Percentiles rank a stretch among this genome's conserved stretches.
Evolutionary conservation across 768 basidiomycete species (phyloP).

Genomic region (Strobilomyces echinocephalus): DNA sequence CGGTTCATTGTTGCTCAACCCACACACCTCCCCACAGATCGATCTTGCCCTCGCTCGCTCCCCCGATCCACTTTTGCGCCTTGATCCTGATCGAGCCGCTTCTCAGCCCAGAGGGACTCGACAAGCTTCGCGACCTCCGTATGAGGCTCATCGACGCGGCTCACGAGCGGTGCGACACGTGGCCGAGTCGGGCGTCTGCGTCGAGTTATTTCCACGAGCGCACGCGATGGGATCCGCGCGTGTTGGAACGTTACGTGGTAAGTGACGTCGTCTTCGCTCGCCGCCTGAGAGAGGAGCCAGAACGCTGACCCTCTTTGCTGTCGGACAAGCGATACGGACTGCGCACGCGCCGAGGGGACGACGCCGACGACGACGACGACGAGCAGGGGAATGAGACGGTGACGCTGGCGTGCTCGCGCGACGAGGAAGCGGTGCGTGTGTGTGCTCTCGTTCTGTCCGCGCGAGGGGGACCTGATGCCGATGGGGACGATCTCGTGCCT

Average conservation of each 20-base stretch:
- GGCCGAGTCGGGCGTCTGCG: conserved; percentile 46
- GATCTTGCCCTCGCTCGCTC: conserved; percentile 47
- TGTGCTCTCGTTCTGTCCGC: neutral
- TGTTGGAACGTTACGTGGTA: conserved; percentile 52
- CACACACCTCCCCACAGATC: conserved; percentile 34
- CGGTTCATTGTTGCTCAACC: neutral
- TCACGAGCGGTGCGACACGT: conserved; percentile 46
- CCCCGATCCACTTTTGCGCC: conserved; percentile 42
- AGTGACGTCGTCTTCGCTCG: conserved; percentile 14
- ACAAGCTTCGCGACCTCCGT: conserved; percentile 40
- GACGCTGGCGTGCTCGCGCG: conserved; percentile 52
- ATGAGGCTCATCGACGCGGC: conserved; percentile 42
- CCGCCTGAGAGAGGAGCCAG: too few species aligned
- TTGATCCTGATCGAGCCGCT: conserved; percentile 64
- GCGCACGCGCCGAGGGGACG: conserved; percentile 24
- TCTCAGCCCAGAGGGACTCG: conserved; percentile 46
- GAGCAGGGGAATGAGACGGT: conserved; percentile 34
- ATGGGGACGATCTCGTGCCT: neutral
- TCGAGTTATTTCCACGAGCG: conserved; percentile 33
- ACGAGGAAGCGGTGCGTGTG: conserved; percentile 55
- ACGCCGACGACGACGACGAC: conserved; percentile 23
- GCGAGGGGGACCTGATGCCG: neutral
- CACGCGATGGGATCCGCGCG: conserved; percentile 48
- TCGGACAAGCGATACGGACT: conserved; percentile 44
- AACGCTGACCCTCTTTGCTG: neutral